phyloP scores from a whole-genome alignment of 345 rosid genomes.

The Durio zibethinus region DNA sequence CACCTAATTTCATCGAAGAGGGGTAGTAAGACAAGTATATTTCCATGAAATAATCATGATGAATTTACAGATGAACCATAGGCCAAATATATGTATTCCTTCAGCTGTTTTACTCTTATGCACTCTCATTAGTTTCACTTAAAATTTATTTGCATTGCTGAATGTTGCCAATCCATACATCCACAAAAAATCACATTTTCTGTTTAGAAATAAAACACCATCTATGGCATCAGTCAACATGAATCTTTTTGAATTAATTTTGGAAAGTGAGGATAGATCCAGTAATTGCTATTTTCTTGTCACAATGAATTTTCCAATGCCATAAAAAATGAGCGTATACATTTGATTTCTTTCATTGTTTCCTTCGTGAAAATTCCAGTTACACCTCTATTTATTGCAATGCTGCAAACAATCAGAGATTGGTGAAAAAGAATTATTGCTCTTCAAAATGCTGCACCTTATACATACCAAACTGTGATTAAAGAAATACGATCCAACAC shows the following conservation, averaged over 20 bases:
- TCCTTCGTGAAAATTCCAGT: too few relatives aligned
- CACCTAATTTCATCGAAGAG: slow-evolving; percentile 46
- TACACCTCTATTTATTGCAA: too few relatives aligned
- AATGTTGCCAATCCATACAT: not conserved
- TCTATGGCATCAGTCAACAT: not conserved
- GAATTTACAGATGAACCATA: not conserved
- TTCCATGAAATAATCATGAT: not conserved
- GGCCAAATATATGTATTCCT: not conserved
- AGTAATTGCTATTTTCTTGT: not conserved
- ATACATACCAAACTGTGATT: not conserved
- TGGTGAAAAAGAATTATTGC: not conserved
- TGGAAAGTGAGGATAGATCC: not conserved
- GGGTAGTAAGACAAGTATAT: slow-evolving; percentile 13
- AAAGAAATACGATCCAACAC: not conserved
- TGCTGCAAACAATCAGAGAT: not conserved
- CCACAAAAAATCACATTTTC: not conserved
- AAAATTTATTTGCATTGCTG: not conserved
- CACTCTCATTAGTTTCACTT: not conserved
- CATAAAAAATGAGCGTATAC: too few relatives aligned
- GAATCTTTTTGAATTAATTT: not conserved
- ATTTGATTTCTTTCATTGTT: too few relatives aligned
- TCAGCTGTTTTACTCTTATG: not conserved
- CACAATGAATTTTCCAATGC: too few relatives aligned
- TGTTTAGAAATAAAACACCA: not conserved
- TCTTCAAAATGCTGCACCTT: not conserved